Base-by-base conservation (phyloP, 345 rosid species). In the Sonneratia alba region DNA sequence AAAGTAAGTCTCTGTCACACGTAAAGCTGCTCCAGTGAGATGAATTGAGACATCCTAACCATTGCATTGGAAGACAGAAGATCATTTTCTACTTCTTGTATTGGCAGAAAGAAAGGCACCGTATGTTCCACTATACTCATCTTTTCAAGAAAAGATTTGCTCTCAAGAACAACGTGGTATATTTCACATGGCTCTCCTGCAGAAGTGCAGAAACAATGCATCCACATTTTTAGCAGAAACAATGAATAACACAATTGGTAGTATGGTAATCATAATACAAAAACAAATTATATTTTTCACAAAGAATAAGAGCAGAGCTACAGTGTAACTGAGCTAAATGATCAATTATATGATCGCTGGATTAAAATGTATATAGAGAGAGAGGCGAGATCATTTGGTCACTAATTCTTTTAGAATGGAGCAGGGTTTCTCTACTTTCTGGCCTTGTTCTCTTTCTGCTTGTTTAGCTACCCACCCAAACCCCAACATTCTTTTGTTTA, bases 61-160 rank as follows among this genome's bases (percentile, higher is more conserved):
- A 88, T 92, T 73, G 97, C 92, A 86, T 89, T 95, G 40, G 92
- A 82, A 71, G 82, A 85, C 74, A 92, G 97, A 80, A 89, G 92
- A 80, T 89, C 96, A 84, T 79, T 87, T 89, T 92, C 99, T 76
- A 89, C 87, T 76, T 90, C 99, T 70, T 90, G 85, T 69, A 92
- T 74, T 36, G 97, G 97, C 73, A 95, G 79, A 83, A 90, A 95
- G 85, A 95, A 95, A 36, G 99, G 99, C 81, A 95, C 73, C 74
- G 97, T 95, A 74, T 95, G 99, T 77, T 95, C 97, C 71, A 79
- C 85, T 78, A 95, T 96, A 38, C 85, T 89, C 99, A 95, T 90
- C 83, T 87, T 95, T 76, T 95, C 96, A 72, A 95, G 85, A 80
- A 95, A 95, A 69, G 97, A 95, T 82, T 87, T 92, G 83, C 97